Conservation (phyloP, 331 rosid genomes). For the Pyrus hybrid region DNA sequence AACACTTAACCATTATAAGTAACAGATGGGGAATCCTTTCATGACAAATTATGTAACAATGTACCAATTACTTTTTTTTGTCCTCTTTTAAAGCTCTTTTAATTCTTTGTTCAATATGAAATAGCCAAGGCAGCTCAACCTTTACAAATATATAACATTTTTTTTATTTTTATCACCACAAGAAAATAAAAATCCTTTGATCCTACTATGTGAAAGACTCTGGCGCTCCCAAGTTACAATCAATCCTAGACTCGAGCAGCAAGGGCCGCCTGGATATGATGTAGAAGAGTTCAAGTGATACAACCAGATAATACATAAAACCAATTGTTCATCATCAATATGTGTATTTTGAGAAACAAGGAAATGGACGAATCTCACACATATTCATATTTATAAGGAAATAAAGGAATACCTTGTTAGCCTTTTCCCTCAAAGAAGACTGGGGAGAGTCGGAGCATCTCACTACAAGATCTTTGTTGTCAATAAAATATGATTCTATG, state of each 20-base stretch:
- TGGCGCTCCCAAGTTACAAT: not conserved
- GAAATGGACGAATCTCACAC: not conserved
- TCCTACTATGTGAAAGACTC: not conserved
- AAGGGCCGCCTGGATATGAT: not conserved
- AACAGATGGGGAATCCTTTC: not conserved
- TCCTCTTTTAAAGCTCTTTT: not conserved
- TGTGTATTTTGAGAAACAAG: not conserved
- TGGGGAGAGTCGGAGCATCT: slow-evolving; percentile 95
- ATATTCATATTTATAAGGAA: not conserved
- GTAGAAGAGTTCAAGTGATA: not conserved
- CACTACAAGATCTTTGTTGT: slow-evolving; percentile 58
- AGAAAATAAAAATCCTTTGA: not conserved
- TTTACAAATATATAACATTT: not conserved
- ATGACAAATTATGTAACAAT: not conserved
- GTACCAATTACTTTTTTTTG: not conserved
- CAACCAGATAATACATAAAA: not conserved
- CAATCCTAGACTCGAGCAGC: not conserved
- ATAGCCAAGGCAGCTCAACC: not conserved
- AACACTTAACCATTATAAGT: no score
- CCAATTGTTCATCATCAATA: not conserved
- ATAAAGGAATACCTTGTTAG: slow-evolving; percentile 52
- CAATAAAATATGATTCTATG: slow-evolving; percentile 62
- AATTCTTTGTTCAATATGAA: not conserved
- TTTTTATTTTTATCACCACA: not conserved
- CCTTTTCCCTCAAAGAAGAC: slow-evolving; percentile 86